Percentiles rank a stretch among this genome's conserved stretches.
Conservation (phyloP, 1,284 basidiomycete species). For the Cutaneotrichosporon cutaneum region DNA sequence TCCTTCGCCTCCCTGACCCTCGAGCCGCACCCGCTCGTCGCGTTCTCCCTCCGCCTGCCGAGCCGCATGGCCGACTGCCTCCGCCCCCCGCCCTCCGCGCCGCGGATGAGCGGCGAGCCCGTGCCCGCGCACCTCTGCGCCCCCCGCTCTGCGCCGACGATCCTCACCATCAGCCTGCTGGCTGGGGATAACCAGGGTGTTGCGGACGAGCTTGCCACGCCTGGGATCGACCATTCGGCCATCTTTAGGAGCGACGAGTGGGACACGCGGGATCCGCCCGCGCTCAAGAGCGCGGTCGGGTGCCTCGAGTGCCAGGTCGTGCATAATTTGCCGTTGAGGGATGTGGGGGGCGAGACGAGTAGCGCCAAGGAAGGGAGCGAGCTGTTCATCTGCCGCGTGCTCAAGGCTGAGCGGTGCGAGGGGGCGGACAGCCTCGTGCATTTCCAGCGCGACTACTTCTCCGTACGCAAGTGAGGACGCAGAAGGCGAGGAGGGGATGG, state of each 20-base stretch:
- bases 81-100: conserved; percentile 43
- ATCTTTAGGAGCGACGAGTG: conserved; percentile 32
- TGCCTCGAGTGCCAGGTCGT: conserved; percentile 36
- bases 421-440: conserved; percentile 38
- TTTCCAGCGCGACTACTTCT: conserved; percentile 36
- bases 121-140: background rate
- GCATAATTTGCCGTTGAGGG: conserved; percentile 26
- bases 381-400: conserved; percentile 49
- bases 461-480: conserved; percentile 1
- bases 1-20: conserved; percentile 89
- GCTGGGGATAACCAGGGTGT: conserved; percentile 30
- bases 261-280: conserved; percentile 23
- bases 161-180: conserved; percentile 40
- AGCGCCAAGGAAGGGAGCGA: conserved; percentile 37
- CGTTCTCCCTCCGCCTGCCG: conserved; percentile 83
- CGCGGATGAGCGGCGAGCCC: background rate
- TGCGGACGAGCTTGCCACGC: conserved; percentile 37
- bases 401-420: conserved; percentile 22
- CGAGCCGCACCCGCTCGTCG: conserved; percentile 78
- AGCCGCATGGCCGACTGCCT: conserved; percentile 73
- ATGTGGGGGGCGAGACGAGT: conserved; percentile 19
- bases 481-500: too few relatives aligned
- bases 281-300: conserved; percentile 28
- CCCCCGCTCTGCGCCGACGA: conserved; percentile 3
- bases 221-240: conserved; percentile 31